These are phyloP conservation scores for Cryptococcus neoformans DNA, from an alignment of 1,284 basidiomycete genomes.

Conservation along the genomic window DNA sequence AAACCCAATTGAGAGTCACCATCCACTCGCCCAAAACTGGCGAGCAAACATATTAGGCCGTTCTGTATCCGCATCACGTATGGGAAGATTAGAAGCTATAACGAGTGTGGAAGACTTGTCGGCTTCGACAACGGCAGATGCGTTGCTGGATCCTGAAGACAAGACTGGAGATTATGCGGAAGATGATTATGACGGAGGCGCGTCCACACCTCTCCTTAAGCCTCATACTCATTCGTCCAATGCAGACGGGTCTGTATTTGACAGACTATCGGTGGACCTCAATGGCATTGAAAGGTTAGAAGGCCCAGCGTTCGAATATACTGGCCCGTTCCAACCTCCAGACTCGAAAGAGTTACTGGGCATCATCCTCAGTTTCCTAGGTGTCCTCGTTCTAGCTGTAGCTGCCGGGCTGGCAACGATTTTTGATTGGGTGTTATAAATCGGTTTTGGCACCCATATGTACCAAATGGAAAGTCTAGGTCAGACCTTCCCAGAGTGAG, in stretches of 20 bases:
- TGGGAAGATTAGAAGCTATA: not conserved
- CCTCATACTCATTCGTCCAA: not conserved
- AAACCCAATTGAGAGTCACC: not conserved
- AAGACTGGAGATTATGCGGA: not conserved
- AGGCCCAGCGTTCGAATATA: constrained; percentile 8
- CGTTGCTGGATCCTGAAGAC: not conserved
- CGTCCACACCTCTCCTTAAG: not conserved
- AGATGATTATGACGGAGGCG: not conserved
- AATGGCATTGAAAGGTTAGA: constrained; percentile 3
- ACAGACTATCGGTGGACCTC: not conserved
- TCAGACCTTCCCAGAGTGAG: too few relatives aligned
- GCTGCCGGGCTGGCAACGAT: constrained; percentile 41
- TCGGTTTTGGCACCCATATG: not conserved
- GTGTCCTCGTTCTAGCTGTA: constrained; percentile 25
- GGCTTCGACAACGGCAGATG: not conserved
- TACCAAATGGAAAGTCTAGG: too few relatives aligned
- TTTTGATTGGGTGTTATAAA: constrained; percentile 42
- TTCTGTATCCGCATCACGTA: not conserved
- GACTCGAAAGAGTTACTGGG: constrained; percentile 26
- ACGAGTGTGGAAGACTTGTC: constrained; percentile 1
- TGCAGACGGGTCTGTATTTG: not conserved
- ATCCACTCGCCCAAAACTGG: not conserved
- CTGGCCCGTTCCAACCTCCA: constrained; percentile 31
- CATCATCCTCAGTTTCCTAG: constrained; percentile 23
- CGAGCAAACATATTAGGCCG: not conserved